These are phyloP conservation scores for Meyerozyma carpophila DNA, from an alignment of 1,139 yeast species.

Conservation along the genomic window DNA sequence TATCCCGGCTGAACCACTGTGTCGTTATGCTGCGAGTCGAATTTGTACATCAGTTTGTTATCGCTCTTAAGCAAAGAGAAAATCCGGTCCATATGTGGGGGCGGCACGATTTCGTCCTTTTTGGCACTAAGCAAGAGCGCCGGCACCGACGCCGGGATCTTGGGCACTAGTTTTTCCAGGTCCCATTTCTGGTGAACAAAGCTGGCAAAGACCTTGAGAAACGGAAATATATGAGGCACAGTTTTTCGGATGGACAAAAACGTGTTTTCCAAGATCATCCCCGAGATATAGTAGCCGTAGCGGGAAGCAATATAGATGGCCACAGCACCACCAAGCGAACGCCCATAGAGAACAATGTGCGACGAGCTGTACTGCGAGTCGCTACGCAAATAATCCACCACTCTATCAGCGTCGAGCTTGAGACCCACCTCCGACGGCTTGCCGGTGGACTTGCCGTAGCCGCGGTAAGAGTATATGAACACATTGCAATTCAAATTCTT, in stretches of 20 bases:
- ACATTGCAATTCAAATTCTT: conserved; percentile 68
- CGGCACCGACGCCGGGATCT: conserved; percentile 53
- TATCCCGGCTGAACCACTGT: conserved; percentile 68
- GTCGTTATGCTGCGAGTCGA: conserved; percentile 72
- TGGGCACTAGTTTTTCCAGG: conserved; percentile 56
- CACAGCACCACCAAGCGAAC: conserved; percentile 94
- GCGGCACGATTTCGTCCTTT: conserved; percentile 89
- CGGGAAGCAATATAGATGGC: conserved; percentile 75
- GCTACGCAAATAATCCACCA: conserved; percentile 56
- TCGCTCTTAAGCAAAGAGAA: conserved; percentile 43
- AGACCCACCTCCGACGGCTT: conserved; percentile 71
- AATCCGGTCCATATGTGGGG: conserved; percentile 67
- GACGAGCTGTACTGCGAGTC: conserved; percentile 48
- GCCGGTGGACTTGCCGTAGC: conserved; percentile 87
- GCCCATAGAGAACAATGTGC: conserved; percentile 69
- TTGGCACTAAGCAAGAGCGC: conserved; percentile 69
- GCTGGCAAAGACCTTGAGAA: conserved; percentile 48
- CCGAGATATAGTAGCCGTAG: conserved; percentile 46
- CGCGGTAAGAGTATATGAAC: conserved; percentile 82
- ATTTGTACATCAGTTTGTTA: conserved; percentile 46
- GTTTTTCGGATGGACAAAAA: conserved; percentile 74
- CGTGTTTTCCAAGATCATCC: conserved; percentile 78
- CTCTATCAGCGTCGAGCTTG: conserved; percentile 76
- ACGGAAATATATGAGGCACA: conserved; percentile 78
- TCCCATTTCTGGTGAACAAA: conserved; percentile 84